Evolutionary conservation across 192 early-diverging fungal species (phyloP), one percentile per base, ranked within the genome.

Genomic region (Backusella liffmaniae): DNA sequence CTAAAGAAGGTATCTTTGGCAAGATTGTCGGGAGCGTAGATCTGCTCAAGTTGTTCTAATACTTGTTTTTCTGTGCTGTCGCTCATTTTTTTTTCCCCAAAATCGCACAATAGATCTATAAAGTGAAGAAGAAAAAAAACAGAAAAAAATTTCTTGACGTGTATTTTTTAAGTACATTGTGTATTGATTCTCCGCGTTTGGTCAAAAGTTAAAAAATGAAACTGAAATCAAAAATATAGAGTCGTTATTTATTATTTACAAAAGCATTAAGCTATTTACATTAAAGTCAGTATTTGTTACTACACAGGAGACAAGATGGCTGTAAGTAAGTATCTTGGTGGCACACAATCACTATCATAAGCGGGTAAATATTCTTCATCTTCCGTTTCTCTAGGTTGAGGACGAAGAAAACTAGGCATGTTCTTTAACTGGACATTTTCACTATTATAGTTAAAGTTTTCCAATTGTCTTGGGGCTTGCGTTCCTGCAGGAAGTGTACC

Each of bases 1-100:
- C 73, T 41, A 41, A 81, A 71, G 51, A 81, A 81, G 6, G 69
- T 74, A 51, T 81, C 80, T 35, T 74, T 81, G 13, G 67, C 72
- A 2, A 81, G 39, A 46, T 77, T 77, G 8, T 74, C 72, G n/a
- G 68, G 36, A 39, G 72, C 65, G 29, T 66, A 77, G 59, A 81
- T 81, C 49, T 23, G 39, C 4, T 73, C 71, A 5, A 81, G 66
- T 66, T 79, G 77, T 13, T 66, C 71, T 1, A 79, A 39, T 1
- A 79, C 73, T 69, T 77, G 46, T 18, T 59, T 59, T 59, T 59
- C 53, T 10, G 26, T 9, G 23, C 53, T 59, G 21, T 59, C 53
- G 23, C 4, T 21, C 53, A 59, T 59, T 18, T 30, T 46, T 73
- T 32, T n/a, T n/a, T n/a, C n/a, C n/a, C n/a, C 32, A 9, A 29